Evolutionary conservation across 2,329 filamentous ascomycete genomes (phyloP), one percentile per base, ranked within the genome.

Genomic region (Penicillium freii): DNA sequence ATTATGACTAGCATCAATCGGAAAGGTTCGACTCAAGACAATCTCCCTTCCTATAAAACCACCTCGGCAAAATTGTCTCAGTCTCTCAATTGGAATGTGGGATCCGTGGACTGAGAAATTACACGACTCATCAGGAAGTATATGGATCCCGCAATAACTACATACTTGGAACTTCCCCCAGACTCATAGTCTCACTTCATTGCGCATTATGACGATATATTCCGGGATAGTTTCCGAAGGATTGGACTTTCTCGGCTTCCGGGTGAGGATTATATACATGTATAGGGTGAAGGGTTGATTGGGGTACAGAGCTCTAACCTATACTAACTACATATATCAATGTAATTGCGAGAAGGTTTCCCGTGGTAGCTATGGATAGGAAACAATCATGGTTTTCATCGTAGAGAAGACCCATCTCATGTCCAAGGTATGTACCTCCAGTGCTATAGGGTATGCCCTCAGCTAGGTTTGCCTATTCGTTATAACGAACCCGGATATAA

Each of bases 121-220:
- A 42, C 4, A 21, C 23, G 45, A 48, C 31, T 34, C 44, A 46
- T 15, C 19, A 23, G 6, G 19, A 17, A 47, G 29, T 34, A 23
- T 25, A 25, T 15, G 23, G 23, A 1, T 23, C 9, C 15, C 15
- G 6, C 27, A 9, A 19, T 31, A 19, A 15, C 3, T 33, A 31
- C 27, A 31, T 29, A 11, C 29, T 31, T 33, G 44, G 11, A 17
- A 25, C 15, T 21, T 33, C 19, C 11, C 27, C n/a, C n/a, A n/a
- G 17, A 19, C 43, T 45, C 43, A 29, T 13, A 13, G 13, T 15
- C 21, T 43, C 40, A 43, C 4, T 21, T 23, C 5, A 67, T 73
- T 42, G 61, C 57, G 34, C 62, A 65, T 19, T 73, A 73, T 46
- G 69, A 72, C 53, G 60, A 73, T 57, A 66, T 74, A 48, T 75